Percentiles rank a stretch among this genome's conserved stretches.
Conservation (phyloP, 2,329 filamentous ascomycete genomes). For the Sphaceloma murrayae region DNA sequence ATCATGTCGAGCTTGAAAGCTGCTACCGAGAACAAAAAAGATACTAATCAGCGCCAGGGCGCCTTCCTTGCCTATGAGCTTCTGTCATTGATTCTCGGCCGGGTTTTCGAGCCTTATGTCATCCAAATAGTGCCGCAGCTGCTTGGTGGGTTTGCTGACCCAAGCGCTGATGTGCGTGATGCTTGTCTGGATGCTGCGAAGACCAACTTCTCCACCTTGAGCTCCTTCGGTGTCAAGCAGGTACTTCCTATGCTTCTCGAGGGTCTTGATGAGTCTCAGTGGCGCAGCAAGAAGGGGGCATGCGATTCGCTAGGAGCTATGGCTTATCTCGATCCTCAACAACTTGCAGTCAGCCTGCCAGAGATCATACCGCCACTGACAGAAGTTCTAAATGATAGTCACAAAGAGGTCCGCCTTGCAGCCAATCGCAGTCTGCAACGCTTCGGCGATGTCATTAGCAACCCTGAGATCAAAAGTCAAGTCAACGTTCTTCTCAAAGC, state of each 20-base stretch:
- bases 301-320: conserved; percentile 95
- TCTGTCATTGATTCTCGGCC: conserved; percentile 73
- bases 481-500: conserved; percentile 90
- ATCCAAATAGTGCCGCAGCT: conserved; percentile 91
- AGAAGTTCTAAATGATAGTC: conserved; percentile 87
- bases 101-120: conserved; percentile 90
- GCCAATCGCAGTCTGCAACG: conserved; percentile 95
- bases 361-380: conserved; percentile 96
- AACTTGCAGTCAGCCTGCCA: conserved; percentile 81
- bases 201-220: conserved; percentile 84
- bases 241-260: conserved; percentile 85
- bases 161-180: conserved; percentile 79
- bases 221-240: conserved; percentile 91
- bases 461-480: conserved; percentile 89
- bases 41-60: conserved; percentile 77
- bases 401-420: conserved; percentile 87
- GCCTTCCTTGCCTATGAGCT: conserved; percentile 86
- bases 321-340: conserved; percentile 95
- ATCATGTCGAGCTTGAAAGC: conserved; percentile 72
- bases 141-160: conserved; percentile 79
- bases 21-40: conserved; percentile 92
- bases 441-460: conserved; percentile 96
- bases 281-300: conserved; percentile 96
- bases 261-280: conserved; percentile 88
- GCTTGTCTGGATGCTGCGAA: conserved; percentile 89